These are phyloP conservation scores for Sclerospora graminicola DNA, from an alignment of 352 stramenopile genomes.

Conservation along the genomic window DNA sequence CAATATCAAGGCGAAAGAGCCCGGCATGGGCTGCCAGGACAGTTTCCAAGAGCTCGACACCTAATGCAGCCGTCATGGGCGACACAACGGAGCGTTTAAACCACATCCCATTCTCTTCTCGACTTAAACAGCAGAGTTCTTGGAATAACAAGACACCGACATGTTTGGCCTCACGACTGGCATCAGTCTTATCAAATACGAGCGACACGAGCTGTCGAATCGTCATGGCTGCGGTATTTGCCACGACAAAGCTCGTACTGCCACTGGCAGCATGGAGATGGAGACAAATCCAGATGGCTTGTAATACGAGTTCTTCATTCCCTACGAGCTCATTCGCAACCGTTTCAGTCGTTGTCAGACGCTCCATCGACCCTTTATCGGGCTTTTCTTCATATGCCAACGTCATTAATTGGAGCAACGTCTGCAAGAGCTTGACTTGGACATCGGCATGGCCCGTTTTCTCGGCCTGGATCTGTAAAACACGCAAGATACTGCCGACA, in stretches of 20 bases:
- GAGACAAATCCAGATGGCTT: conserved; percentile 83
- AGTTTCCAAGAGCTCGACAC: conserved; percentile 71
- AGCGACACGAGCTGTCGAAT: conserved; percentile 83
- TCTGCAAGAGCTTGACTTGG: conserved; percentile 85
- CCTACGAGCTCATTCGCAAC: conserved; percentile 42
- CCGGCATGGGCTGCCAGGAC: conserved; percentile 48
- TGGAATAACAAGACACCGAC: conserved; percentile 81
- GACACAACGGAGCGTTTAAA: conserved; percentile 73
- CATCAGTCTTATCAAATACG: conserved; percentile 73
- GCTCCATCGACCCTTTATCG: neutral
- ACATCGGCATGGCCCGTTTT: conserved; percentile 77
- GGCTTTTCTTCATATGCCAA: conserved; percentile 60
- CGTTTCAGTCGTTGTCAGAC: neutral
- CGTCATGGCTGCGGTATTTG: conserved; percentile 83
- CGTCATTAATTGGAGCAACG: conserved; percentile 79
- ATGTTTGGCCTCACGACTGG: conserved; percentile 56
- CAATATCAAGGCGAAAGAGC: conserved; percentile 58
- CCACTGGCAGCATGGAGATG: conserved; percentile 67
- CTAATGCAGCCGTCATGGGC: conserved; percentile 63
- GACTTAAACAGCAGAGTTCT: conserved; percentile 79
- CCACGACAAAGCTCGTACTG: conserved; percentile 65
- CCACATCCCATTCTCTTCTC: conserved; percentile 75
- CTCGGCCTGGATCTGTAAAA: conserved; percentile 93
- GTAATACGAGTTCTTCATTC: conserved; percentile 81
- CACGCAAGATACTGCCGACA: conserved; percentile 90